These are phyloP conservation scores for Teratosphaeria zuluensis DNA, from an alignment of 2,329 filamentous ascomycete genomes.

Conservation along the genomic window DNA sequence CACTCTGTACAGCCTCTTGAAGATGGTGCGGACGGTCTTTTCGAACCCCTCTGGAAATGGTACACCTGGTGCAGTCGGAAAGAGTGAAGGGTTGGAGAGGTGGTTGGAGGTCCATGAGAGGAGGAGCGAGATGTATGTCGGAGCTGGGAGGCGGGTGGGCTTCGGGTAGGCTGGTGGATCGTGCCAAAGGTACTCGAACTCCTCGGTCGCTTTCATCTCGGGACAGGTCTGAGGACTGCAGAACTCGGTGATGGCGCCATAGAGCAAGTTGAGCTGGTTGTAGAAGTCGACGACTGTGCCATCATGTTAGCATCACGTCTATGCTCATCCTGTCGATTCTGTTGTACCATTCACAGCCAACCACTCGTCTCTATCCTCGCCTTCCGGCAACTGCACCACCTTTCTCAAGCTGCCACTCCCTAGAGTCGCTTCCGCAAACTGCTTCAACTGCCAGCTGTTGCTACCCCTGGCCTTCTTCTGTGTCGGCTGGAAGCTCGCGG, in stretches of 20 bases:
- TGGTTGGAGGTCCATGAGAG: slow-evolving; percentile 95
- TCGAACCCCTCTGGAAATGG: slow-evolving; percentile 88
- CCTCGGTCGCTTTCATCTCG: slow-evolving; percentile 99
- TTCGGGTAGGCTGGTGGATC: slow-evolving; percentile 88
- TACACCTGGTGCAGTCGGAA: slow-evolving; percentile 65
- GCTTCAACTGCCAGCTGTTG: slow-evolving; percentile 83
- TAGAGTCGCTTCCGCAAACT: slow-evolving; percentile 95
- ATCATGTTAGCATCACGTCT: not conserved
- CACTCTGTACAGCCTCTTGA: slow-evolving; percentile 97
- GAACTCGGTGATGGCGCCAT: slow-evolving; percentile 97
- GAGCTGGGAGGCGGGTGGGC: slow-evolving; percentile 95
- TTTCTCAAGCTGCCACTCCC: slow-evolving; percentile 91
- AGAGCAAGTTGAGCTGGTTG: slow-evolving; percentile 98
- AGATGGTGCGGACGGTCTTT: slow-evolving; percentile 94
- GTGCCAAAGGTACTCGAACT: slow-evolving; percentile 99
- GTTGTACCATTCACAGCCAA: slow-evolving; percentile 80
- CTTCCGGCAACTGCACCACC: slow-evolving; percentile 92
- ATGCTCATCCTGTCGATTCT: not conserved
- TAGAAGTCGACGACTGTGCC: slow-evolving; percentile 92
- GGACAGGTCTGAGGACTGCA: slow-evolving; percentile 95
- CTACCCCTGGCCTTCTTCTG: slow-evolving; percentile 77
- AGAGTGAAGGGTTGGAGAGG: slow-evolving; percentile 89
- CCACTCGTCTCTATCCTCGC: slow-evolving; percentile 97
- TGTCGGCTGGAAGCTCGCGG: slow-evolving; percentile 76
- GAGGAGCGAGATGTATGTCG: slow-evolving; percentile 93